Percentiles rank a stretch among this genome's conserved stretches.
These are phyloP conservation scores for Solanum medicagineum DNA, from an alignment of 257 asterid genomes.

Conservation along the genomic window DNA sequence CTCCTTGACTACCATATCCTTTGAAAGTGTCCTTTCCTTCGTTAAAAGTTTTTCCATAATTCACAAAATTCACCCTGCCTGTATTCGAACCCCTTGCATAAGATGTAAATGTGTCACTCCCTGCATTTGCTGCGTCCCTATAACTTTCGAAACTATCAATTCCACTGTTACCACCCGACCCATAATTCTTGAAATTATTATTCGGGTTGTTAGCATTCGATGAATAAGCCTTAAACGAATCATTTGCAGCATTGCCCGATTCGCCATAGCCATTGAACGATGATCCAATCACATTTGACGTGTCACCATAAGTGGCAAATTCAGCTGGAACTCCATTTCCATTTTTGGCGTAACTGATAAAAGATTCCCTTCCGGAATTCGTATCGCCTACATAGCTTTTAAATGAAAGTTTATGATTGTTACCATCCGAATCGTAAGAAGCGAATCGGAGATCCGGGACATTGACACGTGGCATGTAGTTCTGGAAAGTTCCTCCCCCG, in stretches of 20 bases:
- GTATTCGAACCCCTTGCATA: constrained; percentile 44
- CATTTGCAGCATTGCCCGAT: constrained; percentile 50
- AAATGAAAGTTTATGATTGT: constrained; percentile 47
- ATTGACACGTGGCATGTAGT: constrained; percentile 52
- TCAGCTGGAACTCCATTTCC: constrained; percentile 49
- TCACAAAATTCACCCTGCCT: constrained; percentile 33
- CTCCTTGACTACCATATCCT: constrained; percentile 54
- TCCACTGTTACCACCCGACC: constrained; percentile 48
- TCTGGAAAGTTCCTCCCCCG: constrained; percentile 54
- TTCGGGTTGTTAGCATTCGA: constrained; percentile 58
- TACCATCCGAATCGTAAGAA: constrained; percentile 52
- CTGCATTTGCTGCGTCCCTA: constrained; percentile 59
- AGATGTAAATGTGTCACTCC: constrained; percentile 51
- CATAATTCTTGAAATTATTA: constrained; percentile 56
- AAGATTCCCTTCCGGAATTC: constrained; percentile 57
- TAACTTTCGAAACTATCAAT: constrained; percentile 40
- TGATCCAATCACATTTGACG: constrained; percentile 68
- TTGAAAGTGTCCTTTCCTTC: constrained; percentile 58
- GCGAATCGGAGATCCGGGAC: constrained; percentile 64
- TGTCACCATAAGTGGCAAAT: constrained; percentile 46
- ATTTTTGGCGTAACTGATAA: constrained; percentile 43
- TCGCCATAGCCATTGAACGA: constrained; percentile 49
- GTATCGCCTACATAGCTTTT: constrained; percentile 54
- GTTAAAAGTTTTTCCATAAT: constrained; percentile 65
- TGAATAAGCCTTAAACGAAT: constrained; percentile 58